Percentiles rank a stretch among this genome's conserved stretches.
Evolutionary conservation across 164 flowering plant species (phyloP).

Genomic region (Pachysandra terminalis): DNA sequence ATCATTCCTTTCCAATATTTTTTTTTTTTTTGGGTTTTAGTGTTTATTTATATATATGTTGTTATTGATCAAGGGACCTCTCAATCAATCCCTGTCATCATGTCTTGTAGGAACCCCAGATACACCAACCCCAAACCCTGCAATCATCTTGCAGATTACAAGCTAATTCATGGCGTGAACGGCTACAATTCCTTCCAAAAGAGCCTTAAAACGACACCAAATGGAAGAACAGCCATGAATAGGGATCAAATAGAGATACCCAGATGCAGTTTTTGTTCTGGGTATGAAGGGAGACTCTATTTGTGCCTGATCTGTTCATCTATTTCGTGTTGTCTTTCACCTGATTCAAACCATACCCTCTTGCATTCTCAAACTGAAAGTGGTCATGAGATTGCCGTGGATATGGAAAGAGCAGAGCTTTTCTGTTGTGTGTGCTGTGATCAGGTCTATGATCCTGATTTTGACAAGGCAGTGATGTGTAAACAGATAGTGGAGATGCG

Average conservation of each 20-base stretch:
- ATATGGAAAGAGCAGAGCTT: conserved; percentile 74
- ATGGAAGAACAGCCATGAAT: conserved; percentile 40
- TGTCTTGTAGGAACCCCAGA: conserved; percentile 38
- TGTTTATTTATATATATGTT: not conserved
- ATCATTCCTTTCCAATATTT: not conserved
- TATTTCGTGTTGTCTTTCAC: conserved; percentile 39
- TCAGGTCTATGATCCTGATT: conserved; percentile 90
- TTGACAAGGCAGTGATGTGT: conserved; percentile 56
- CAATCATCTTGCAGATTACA: conserved; percentile 67
- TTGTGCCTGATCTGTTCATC: conserved; percentile 72
- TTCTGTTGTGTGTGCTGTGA: conserved; percentile 67
- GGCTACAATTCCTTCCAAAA: conserved; percentile 52
- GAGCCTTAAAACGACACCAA: conserved; percentile 41
- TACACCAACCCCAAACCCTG: conserved; percentile 59
- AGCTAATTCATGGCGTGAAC: conserved; percentile 48
- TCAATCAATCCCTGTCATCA: conserved; percentile 18
- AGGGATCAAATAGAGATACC: conserved; percentile 34
- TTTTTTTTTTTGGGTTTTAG: too few relatives aligned
- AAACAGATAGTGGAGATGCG: conserved; percentile 43
- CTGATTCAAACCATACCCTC: conserved; percentile 47
- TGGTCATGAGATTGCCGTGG: conserved; percentile 67
- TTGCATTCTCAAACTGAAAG: conserved; percentile 37
- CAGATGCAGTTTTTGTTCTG: conserved; percentile 62
- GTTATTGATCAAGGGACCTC: conserved; percentile 14
- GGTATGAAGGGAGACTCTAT: conserved; percentile 52